Evolutionary conservation across 1,284 basidiomycete species (phyloP), one percentile per base, ranked within the genome.

Genomic region (Schizophyllum amplum): DNA sequence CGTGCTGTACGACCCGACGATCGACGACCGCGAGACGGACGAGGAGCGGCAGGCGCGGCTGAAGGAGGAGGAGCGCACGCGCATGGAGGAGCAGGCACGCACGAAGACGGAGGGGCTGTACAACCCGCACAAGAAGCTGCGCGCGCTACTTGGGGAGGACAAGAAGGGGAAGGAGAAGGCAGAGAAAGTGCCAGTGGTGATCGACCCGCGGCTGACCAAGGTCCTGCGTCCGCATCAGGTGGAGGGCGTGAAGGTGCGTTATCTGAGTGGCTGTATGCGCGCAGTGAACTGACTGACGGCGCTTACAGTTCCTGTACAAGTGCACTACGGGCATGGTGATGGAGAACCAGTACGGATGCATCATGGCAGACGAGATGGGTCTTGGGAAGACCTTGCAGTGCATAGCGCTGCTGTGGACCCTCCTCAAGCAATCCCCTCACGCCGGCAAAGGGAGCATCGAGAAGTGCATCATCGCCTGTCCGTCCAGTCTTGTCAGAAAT

Each of bases 321-420:
- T 96, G 94, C 68, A 88, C 94, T 6, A 98, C 93, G 0, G 97
- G 95, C 1, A 90, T 97, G 84, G 73, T 95, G 53, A 90, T 90
- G 24, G 86, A 94, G 54, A 91, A 93, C 63, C 94, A 96, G 57
- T 94, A 94, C 65, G 96, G 96, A 0, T 98, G 94, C 66, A 99
- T 99, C 68, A 95, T 99, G 90, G 96, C 97, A 0, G 96, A 99
- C 68, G 96, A 98, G 72, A 99, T 99, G 96, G 96, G 97, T 67
- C 83, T 96, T 22, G 92, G 93, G 24, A 96, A 96, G 73, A 98
- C 95, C 4, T 78, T 99, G 5, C 96, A 99, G 69, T 99, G 97
- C 67, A 99, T 99, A 61, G 81, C 96, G 0, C 82, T 99, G 23
- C 75, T 99, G 64, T 99, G 94, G 93, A 98, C 96, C 0, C 72